Conservation (phyloP, 78 protist genomes). For the Dictyostelium intermedium region DNA sequence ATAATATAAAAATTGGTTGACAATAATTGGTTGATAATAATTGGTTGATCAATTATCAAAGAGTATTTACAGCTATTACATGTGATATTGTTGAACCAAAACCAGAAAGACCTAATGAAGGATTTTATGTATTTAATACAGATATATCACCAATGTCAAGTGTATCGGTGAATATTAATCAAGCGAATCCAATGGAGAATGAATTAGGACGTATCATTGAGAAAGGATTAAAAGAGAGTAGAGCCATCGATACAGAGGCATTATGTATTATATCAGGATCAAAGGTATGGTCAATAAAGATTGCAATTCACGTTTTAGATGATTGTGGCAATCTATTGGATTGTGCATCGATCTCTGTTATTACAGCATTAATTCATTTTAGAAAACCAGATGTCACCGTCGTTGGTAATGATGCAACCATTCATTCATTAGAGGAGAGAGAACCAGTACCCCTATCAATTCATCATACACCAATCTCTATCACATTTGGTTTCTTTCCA, state of each 20-base stretch:
- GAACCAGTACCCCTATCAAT: slow-evolving; percentile 91
- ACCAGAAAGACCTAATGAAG: slow-evolving; percentile 90
- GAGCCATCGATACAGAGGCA: slow-evolving; percentile 90
- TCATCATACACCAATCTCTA: slow-evolving; percentile 89
- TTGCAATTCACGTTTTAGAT: slow-evolving; percentile 77
- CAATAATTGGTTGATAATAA: too few relatives aligned
- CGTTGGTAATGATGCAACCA: slow-evolving; percentile 75
- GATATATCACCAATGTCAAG: slow-evolving; percentile 84
- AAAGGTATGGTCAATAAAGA: slow-evolving; percentile 68
- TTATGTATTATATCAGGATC: slow-evolving; percentile 86
- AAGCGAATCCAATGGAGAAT: slow-evolving; percentile 18
- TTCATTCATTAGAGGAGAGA: slow-evolving; percentile 83
- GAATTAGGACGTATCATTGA: slow-evolving; percentile 87
- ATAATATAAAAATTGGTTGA: too few relatives aligned
- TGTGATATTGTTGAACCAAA: slow-evolving; percentile 88
- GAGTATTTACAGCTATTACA: slow-evolving; percentile 74
- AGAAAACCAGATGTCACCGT: slow-evolving; percentile 88
- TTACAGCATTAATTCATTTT: slow-evolving; percentile 87
- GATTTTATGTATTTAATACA: slow-evolving; percentile 82
- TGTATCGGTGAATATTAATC: slow-evolving; percentile 14
- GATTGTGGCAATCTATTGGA: slow-evolving; percentile 89
- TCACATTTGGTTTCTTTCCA: slow-evolving; percentile 87
- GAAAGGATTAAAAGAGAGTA: slow-evolving; percentile 76
- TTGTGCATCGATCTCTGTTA: slow-evolving; percentile 73
- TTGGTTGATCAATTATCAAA: too few relatives aligned